phyloP scores from a whole-genome alignment of 2,329 filamentous ascomycete genomes.

The Sporothrix phasma region DNA sequence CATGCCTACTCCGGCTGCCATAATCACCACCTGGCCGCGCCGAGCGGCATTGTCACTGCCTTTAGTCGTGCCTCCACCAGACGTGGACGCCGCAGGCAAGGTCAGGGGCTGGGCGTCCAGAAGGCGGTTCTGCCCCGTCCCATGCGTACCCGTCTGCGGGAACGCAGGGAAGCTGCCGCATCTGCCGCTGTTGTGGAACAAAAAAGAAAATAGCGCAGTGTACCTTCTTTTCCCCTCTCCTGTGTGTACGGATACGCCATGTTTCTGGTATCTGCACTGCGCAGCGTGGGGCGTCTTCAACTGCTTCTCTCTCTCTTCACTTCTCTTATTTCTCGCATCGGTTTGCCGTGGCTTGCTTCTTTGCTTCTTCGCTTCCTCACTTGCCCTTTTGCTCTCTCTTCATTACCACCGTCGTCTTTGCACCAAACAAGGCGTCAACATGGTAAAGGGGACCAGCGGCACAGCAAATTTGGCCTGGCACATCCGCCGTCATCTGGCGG shows the following conservation, averaged over 20 bases:
- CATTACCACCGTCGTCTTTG: neutral
- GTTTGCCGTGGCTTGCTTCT: neutral
- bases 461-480: neutral
- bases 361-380: too few species aligned
- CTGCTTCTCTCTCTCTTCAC: neutral
- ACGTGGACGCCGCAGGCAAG: slow-evolving; percentile 27
- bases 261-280: neutral
- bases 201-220: neutral
- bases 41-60: neutral
- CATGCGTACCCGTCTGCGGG: slow-evolving; percentile 21
- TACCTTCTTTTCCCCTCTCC: neutral
- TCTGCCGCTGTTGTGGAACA: neutral
- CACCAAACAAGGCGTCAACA: neutral
- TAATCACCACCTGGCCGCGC: neutral
- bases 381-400: neutral
- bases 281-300: neutral
- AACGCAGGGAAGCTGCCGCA: slow-evolving; percentile 30
- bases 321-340: neutral
- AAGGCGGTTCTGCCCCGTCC: slow-evolving; percentile 10
- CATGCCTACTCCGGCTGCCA: slow-evolving; percentile 19
- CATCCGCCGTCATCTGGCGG: neutral
- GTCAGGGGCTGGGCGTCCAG: slow-evolving; percentile 24
- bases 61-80: slow-evolving; percentile 3
- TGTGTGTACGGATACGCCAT: neutral
- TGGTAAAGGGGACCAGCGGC: neutral